Evolutionary conservation across 2,329 filamentous ascomycete species (phyloP).

Genomic region (Fusarium citri): DNA sequence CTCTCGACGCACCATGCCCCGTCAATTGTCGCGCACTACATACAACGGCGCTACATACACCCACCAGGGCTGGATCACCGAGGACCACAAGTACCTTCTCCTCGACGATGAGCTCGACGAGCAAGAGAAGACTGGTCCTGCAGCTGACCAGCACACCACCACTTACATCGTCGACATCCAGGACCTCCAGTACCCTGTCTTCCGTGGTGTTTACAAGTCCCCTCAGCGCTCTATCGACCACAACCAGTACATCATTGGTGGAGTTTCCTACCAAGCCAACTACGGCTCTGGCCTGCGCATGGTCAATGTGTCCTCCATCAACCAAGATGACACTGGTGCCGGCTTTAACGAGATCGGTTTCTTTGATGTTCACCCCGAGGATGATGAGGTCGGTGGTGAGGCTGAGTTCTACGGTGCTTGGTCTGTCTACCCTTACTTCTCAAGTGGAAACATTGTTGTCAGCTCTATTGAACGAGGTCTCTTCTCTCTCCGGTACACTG

Average conservation of each 20-base stretch:
- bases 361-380: conserved; percentile 10
- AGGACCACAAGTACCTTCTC: conserved; percentile 57
- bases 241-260: conserved; percentile 6
- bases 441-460: conserved; percentile 58
- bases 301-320: conserved; percentile 8
- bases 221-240: conserved; percentile 16
- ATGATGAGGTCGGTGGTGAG: conserved; percentile 56
- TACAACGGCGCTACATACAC: conserved; percentile 19
- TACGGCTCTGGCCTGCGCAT: conserved; percentile 7
- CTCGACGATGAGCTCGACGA: conserved; percentile 67
- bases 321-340: conserved; percentile 7
- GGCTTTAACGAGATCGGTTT: conserved; percentile 8
- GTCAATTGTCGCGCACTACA: conserved; percentile 14
- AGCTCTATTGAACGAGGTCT: conserved; percentile 60
- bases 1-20: conserved; percentile 10
- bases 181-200: conserved; percentile 53
- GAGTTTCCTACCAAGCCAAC: conserved; percentile 11
- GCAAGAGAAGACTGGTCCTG: conserved; percentile 53
- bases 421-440: conserved; percentile 60
- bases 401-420: conserved; percentile 58
- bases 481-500: conserved; percentile 6
- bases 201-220: conserved; percentile 33
- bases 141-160: conserved; percentile 55
- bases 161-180: conserved; percentile 63
- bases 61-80: conserved; percentile 66